phyloP scores from a whole-genome alignment of 176 grass and related monocot species.

The Oryza officinalis region DNA sequence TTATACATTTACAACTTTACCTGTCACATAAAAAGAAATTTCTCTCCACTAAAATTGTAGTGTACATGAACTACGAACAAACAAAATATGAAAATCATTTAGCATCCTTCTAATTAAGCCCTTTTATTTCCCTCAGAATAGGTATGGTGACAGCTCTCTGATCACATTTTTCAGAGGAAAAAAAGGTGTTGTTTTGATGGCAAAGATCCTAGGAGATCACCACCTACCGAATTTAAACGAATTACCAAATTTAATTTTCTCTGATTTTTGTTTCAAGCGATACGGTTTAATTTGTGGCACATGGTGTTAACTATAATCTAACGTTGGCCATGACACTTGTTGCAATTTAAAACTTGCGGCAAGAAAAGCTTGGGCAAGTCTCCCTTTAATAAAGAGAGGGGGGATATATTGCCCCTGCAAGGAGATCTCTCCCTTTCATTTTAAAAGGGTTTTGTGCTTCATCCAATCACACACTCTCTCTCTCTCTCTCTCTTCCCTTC shows the following conservation, averaged over 20 bases:
- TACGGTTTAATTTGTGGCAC: constrained; percentile 39
- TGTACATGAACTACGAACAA: not conserved
- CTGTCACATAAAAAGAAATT: too few relatives aligned
- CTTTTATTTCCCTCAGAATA: not conserved
- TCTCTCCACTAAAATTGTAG: not conserved
- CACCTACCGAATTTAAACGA: constrained; percentile 40
- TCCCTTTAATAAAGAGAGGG: constrained; percentile 51
- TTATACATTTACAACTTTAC: too few relatives aligned
- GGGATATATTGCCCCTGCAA: constrained; percentile 47
- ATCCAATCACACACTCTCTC: constrained; percentile 29
- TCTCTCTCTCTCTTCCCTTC: not conserved
- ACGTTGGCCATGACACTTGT: constrained; percentile 35
- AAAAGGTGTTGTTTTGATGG: constrained; percentile 19
- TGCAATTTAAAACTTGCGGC: constrained; percentile 37
- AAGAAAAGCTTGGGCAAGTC: constrained; percentile 59
- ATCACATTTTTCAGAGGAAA: not conserved
- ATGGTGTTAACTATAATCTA: constrained; percentile 50
- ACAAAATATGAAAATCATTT: not conserved
- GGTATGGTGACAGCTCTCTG: not conserved
- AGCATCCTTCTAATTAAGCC: not conserved
- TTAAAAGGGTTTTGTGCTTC: constrained; percentile 55
- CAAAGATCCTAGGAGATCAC: constrained; percentile 45
- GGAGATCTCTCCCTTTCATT: constrained; percentile 63
- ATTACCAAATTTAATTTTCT: constrained; percentile 7
- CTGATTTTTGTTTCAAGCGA: constrained; percentile 32